A percentile compares a stretch with the other conserved stretches of the same genome.
These are phyloP conservation scores for Huntiella abstrusa DNA, from an alignment of 2,329 filamentous ascomycete species.

Conservation along the genomic window DNA sequence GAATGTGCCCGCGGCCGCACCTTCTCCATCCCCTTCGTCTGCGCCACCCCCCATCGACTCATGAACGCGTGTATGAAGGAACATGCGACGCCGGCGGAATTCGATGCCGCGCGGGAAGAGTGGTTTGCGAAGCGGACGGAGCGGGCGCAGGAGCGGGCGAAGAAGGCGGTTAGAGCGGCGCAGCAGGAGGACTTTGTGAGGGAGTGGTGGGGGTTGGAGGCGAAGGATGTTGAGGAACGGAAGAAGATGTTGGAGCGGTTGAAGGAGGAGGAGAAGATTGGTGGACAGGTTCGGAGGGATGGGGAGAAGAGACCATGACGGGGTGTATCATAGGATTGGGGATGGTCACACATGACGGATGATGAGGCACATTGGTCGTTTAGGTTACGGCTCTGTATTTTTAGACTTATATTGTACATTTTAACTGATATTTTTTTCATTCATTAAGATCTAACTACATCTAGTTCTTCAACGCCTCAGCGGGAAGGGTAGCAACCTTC, in stretches of 20 bases:
- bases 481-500: slow-evolving; percentile 54
- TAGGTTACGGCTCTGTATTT: slow-evolving; percentile 3
- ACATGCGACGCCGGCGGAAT: slow-evolving; percentile 66
- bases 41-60: slow-evolving; percentile 54
- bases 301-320: neutral
- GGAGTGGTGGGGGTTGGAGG: slow-evolving; percentile 48
- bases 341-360: neutral
- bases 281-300: slow-evolving; percentile 29
- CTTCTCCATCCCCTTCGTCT: slow-evolving; percentile 72
- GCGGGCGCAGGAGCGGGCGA: slow-evolving; percentile 47
- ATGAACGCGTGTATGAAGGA: slow-evolving; percentile 93
- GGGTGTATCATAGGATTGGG: neutral
- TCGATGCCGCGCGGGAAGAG: slow-evolving; percentile 77
- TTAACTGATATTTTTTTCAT: slow-evolving; percentile 2
- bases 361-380: neutral
- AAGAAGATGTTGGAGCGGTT: slow-evolving; percentile 33
- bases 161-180: slow-evolving; percentile 34
- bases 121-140: slow-evolving; percentile 72
- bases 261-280: slow-evolving; percentile 32
- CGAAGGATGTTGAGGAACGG: slow-evolving; percentile 32
- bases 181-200: slow-evolving; percentile 47
- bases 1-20: slow-evolving; percentile 75
- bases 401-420: slow-evolving; percentile 2
- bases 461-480: slow-evolving; percentile 16
- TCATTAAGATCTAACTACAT: neutral